phyloP scores from a whole-genome alignment of 768 basidiomycete genomes.

The Panus rudis region DNA sequence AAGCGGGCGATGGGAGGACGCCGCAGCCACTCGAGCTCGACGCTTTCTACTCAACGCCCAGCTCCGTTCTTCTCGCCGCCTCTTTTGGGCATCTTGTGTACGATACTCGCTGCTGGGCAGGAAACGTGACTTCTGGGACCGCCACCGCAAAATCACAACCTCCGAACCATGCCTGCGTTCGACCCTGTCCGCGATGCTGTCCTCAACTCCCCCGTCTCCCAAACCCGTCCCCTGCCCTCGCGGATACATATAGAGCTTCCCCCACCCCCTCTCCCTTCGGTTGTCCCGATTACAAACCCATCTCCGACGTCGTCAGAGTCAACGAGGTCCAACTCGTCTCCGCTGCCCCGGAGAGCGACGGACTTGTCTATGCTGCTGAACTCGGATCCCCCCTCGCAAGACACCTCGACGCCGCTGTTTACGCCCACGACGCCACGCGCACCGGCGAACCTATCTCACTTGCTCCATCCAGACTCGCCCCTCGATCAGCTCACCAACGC shows the following conservation, averaged over 20 bases:
- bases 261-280: conserved; percentile 15
- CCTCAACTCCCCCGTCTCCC: conserved; percentile 63
- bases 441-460: conserved; percentile 31
- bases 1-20: too few species aligned
- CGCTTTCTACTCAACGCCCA: too few species aligned
- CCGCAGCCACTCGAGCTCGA: too few species aligned
- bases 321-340: conserved; percentile 32
- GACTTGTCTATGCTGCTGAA: conserved; percentile 76
- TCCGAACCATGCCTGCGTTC: conserved; percentile 55
- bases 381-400: conserved; percentile 38
- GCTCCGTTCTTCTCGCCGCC: too few species aligned
- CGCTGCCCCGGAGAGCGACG: conserved; percentile 57
- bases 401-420: conserved; percentile 42
- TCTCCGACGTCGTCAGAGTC: conserved; percentile 30
- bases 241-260: conserved; percentile 20
- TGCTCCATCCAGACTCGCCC: conserved; percentile 23
- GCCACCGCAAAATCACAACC: background rate
- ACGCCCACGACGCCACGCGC: conserved; percentile 24
- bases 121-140: background rate
- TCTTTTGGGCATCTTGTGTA: too few species aligned
- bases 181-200: conserved; percentile 87
- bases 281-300: conserved; percentile 22
- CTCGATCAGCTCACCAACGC: conserved; percentile 24
- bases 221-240: conserved; percentile 31
- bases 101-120: background rate